These are phyloP conservation scores for Extremus antarcticus DNA, from an alignment of 495 filamentous ascomycete genomes.

Conservation along the genomic window DNA sequence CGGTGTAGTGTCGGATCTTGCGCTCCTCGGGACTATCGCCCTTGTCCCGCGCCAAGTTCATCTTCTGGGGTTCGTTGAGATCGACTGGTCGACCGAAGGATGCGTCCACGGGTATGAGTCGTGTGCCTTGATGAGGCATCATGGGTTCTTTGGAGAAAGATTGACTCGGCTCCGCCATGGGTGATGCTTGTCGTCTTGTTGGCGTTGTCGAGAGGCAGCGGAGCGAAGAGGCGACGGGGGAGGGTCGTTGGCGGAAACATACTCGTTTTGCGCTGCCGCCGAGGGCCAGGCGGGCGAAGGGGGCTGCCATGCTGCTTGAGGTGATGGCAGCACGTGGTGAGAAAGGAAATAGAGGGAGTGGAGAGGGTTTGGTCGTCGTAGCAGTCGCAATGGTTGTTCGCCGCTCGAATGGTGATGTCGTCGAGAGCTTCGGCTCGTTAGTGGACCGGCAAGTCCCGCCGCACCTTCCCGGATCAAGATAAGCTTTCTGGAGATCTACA, in stretches of 20 bases:
- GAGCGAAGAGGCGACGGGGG: constrained; percentile 17
- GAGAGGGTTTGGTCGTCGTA: constrained; percentile 1
- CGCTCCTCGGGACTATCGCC: constrained; percentile 49
- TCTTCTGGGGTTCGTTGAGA: constrained; percentile 32
- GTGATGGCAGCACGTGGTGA: constrained; percentile 1
- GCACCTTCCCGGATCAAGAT: background rate
- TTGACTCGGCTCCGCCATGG: constrained; percentile 39
- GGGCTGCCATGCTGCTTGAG: constrained; percentile 47
- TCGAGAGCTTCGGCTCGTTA: background rate
- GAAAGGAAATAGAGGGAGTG: background rate
- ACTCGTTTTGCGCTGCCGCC: constrained; percentile 55
- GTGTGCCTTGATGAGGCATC: constrained; percentile 27
- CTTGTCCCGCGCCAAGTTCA: constrained; percentile 38
- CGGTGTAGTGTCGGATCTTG: constrained; percentile 97
- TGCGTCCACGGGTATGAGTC: constrained; percentile 49
- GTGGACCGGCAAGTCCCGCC: background rate
- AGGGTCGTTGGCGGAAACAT: constrained; percentile 34
- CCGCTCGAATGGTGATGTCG: constrained; percentile 6
- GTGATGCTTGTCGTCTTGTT: constrained; percentile 50
- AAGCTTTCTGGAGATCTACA: background rate
- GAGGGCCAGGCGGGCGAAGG: constrained; percentile 49
- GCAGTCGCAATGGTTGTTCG: background rate
- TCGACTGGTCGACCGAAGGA: constrained; percentile 44
- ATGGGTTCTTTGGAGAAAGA: background rate
- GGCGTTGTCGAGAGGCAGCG: constrained; percentile 61